Base-by-base conservation (phyloP, 169 alveolate genomes). In the Plasmodium ovale region DNA sequence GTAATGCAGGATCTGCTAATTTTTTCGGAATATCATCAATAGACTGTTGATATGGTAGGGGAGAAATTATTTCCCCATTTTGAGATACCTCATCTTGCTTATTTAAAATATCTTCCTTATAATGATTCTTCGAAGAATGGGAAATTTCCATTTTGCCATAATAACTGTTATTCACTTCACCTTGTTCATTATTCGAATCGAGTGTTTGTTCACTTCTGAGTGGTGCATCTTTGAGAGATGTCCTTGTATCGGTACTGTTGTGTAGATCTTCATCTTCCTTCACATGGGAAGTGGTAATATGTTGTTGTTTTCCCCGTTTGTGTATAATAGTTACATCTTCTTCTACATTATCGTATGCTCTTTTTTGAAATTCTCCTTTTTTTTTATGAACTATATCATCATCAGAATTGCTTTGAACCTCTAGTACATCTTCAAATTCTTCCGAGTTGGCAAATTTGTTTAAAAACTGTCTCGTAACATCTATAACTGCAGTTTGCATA, bases 401-500 rank as follows among this genome's bases (percentile, higher is more conserved):
- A 27, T 92, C 87, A 16, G 58, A 87, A 25, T 91, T 85, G 23
- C 39, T 74, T 51, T 87, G 73, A 9, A 19, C 21, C 35, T 54
- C 87, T 3, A 35, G 1, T 14, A 51, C 39, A 51, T 92, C 93
- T 25, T 92, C 95, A 60, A 94, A 87, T 59, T 95, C 97, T 49
- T 94, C 97, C 54, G 95, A 95, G 29, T 88, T 93, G 5, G 97
- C 97, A 44, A 92, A 70, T 12, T 95, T 94, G 25, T 94, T 92
- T 39, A 94, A 94, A 74, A 91, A 97, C 68, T 97, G 98, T 56
- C 92, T 54, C 6, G 92, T 92, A 9, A 88, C 85, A 58, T 92
- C 96, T 21, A 98, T 93, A 5, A 95, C 98, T 16, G 99, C 98
- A 49, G 96, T 93, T 92, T 98, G 98, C 95, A 98, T 92, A 51